phyloP scores from a whole-genome alignment of 1,284 basidiomycete genomes.

The Cerioporus squamosus region DNA sequence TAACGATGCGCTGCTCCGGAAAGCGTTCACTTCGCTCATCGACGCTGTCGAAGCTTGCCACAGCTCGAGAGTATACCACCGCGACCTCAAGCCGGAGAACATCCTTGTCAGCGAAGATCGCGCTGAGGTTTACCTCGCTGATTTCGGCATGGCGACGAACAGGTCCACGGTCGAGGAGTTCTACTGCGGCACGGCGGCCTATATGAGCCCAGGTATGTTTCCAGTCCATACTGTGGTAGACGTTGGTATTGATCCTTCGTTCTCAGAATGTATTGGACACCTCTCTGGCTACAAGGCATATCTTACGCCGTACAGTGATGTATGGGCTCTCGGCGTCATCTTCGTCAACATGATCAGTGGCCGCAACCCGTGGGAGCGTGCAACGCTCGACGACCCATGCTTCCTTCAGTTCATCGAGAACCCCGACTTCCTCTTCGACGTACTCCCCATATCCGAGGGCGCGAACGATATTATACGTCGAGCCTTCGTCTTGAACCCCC shows the following conservation, averaged over 20 bases:
- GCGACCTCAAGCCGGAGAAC: constrained; percentile 77
- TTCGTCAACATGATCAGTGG: constrained; percentile 80
- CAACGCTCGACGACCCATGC: constrained; percentile 71
- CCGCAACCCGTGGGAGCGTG: constrained; percentile 87
- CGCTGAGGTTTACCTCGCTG: constrained; percentile 54
- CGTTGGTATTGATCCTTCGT: background rate
- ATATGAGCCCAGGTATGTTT: constrained; percentile 57
- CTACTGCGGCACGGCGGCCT: constrained; percentile 53
- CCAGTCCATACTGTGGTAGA: background rate
- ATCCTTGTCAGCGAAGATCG: constrained; percentile 56
- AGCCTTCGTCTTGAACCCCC: constrained; percentile 40
- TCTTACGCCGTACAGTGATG: constrained; percentile 83
- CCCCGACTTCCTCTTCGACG: constrained; percentile 65
- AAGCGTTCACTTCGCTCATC: constrained; percentile 60
- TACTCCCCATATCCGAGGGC: constrained; percentile 72
- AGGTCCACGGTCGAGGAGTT: constrained; percentile 49
- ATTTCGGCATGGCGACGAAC: constrained; percentile 72
- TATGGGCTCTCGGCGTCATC: constrained; percentile 77
- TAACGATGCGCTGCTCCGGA: constrained; percentile 51
- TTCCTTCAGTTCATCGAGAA: constrained; percentile 53
- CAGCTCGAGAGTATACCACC: constrained; percentile 61
- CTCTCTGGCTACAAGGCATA: constrained; percentile 12
- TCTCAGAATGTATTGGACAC: constrained; percentile 28
- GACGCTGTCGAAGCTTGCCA: constrained; percentile 68
- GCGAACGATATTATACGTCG: constrained; percentile 13